Percentiles rank a stretch among this genome's conserved stretches.
Evolutionary conservation across 2,329 filamentous ascomycete species (phyloP).

Genomic region (Tympanopsis confertula): DNA sequence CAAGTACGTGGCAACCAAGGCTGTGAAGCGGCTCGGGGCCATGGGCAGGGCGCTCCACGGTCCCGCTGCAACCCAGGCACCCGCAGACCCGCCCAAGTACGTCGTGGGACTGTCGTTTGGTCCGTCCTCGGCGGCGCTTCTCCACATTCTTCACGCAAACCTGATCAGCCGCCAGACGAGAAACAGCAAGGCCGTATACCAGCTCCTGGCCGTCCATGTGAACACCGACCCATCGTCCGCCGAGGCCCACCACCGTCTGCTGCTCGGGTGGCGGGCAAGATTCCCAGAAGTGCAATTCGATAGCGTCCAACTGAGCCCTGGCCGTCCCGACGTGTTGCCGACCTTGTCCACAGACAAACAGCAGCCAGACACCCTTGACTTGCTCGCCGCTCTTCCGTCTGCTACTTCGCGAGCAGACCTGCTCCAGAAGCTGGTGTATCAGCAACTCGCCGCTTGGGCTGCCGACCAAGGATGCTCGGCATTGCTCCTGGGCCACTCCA

Average conservation of each 20-base stretch:
- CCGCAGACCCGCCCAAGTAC: slow-evolving; percentile 33
- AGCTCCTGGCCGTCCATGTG: slow-evolving; percentile 49
- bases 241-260: slow-evolving; percentile 1
- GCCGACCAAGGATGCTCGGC: slow-evolving; percentile 48
- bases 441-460: slow-evolving; percentile 59
- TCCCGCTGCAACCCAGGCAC: slow-evolving; percentile 15
- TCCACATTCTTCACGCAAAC: slow-evolving; percentile 65
- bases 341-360: too few relatives aligned
- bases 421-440: slow-evolving; percentile 55
- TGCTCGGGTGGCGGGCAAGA: slow-evolving; percentile 29
- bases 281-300: slow-evolving; percentile 53
- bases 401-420: slow-evolving; percentile 69
- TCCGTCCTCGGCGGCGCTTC: slow-evolving; percentile 64
- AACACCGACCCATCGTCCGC: slow-evolving; percentile 24
- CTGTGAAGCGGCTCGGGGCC: slow-evolving; percentile 56
- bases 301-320: slow-evolving; percentile 32
- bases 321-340: not conserved
- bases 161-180: slow-evolving; percentile 52
- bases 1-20: slow-evolving; percentile 67
- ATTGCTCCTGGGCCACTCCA: slow-evolving; percentile 74
- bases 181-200: slow-evolving; percentile 55
- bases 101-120: slow-evolving; percentile 77
- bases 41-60: slow-evolving; percentile 35
- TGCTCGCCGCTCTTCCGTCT: slow-evolving; percentile 55
- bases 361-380: slow-evolving; percentile 11